Percentiles rank a stretch among this genome's conserved stretches.
phyloP scores from a whole-genome alignment of 352 stramenopile species.

The Pythium utonaiense region DNA sequence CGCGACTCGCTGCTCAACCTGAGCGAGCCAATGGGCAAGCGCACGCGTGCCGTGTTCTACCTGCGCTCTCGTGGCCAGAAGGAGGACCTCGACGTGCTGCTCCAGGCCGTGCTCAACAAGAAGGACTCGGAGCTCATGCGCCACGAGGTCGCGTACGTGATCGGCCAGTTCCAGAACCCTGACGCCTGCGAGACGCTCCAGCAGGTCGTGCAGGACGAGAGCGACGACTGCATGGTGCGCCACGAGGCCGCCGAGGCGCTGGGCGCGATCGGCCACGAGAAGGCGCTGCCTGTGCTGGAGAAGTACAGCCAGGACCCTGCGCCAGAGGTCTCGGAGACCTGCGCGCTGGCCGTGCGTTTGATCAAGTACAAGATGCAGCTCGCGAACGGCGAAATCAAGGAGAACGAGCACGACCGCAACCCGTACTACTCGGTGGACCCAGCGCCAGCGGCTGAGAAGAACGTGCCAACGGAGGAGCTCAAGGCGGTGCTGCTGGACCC shows the following conservation, averaged over 20 bases:
- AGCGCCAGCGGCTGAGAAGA: slow-evolving; percentile 81
- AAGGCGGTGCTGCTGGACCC: slow-evolving; percentile 87
- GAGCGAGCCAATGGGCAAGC: slow-evolving; percentile 82
- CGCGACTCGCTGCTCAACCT: slow-evolving; percentile 68
- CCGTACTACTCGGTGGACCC: slow-evolving; percentile 96
- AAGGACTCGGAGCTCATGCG: slow-evolving; percentile 93
- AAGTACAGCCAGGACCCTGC: slow-evolving; percentile 70
- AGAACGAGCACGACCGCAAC: slow-evolving; percentile 75
- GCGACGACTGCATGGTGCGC: slow-evolving; percentile 91
- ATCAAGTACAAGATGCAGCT: slow-evolving; percentile 89
- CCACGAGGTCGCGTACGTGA: slow-evolving; percentile 98
- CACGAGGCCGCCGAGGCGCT: slow-evolving; percentile 96
- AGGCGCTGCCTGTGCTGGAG: slow-evolving; percentile 85
- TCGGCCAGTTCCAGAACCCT: slow-evolving; percentile 96
- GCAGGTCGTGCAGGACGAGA: slow-evolving; percentile 74
- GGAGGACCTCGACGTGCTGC: slow-evolving; percentile 74
- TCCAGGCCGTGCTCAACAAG: slow-evolving; percentile 73
- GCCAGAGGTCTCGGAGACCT: slow-evolving; percentile 95
- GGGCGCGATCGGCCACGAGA: slow-evolving; percentile 90
- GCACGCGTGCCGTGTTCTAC: slow-evolving; percentile 92
- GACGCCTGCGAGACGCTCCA: slow-evolving; percentile 75
- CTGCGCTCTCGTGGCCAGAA: slow-evolving; percentile 77
- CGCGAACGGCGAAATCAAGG: slow-evolving; percentile 39
- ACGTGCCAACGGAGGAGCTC: slow-evolving; percentile 73
- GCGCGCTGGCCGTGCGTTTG: slow-evolving; percentile 89